Evolutionary conservation across 2,329 filamentous ascomycete species (phyloP).

Genomic region (Fusarium cicatricum): DNA sequence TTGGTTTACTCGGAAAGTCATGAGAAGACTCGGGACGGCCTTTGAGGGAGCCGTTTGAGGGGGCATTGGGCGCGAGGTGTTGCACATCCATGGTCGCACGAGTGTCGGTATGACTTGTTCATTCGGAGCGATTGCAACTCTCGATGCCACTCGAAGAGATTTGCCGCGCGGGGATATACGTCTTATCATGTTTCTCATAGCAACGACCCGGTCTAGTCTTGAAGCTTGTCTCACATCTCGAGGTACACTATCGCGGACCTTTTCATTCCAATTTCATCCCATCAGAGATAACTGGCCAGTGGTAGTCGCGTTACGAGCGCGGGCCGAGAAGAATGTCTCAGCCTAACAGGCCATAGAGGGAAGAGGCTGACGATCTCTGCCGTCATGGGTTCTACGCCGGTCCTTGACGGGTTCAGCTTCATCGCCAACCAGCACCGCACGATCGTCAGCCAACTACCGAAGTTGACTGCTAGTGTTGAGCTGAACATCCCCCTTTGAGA

Average conservation of each 20-base stretch:
- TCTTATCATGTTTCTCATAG: conserved; percentile 18
- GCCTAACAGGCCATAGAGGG: conserved; percentile 9
- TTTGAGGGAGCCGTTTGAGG: conserved; percentile 23
- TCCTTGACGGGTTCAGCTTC: background rate
- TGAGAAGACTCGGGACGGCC: conserved; percentile 19
- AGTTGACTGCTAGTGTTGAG: conserved; percentile 14
- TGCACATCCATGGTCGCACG: conserved; percentile 36
- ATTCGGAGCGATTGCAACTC: background rate
- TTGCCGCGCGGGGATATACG: background rate
- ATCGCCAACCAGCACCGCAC: conserved; percentile 19
- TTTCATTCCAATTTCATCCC: conserved; percentile 25
- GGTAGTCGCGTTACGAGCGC: conserved; percentile 6
- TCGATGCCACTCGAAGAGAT: conserved; percentile 13
- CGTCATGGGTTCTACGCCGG: background rate
- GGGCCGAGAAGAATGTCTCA: conserved; percentile 35
- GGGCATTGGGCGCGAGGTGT: conserved; percentile 35
- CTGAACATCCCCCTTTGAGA: conserved; percentile 15
- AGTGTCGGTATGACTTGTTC: background rate
- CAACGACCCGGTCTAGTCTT: conserved; percentile 5
- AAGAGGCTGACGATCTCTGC: conserved; percentile 28
- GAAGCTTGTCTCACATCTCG: conserved; percentile 24
- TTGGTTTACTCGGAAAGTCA: conserved; percentile 35
- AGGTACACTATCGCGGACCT: conserved; percentile 6
- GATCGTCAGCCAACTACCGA: conserved; percentile 28
- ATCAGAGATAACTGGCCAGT: conserved; percentile 13